Base-by-base conservation (phyloP, 768 basidiomycete species). In the Suillus clintonianus region DNA sequence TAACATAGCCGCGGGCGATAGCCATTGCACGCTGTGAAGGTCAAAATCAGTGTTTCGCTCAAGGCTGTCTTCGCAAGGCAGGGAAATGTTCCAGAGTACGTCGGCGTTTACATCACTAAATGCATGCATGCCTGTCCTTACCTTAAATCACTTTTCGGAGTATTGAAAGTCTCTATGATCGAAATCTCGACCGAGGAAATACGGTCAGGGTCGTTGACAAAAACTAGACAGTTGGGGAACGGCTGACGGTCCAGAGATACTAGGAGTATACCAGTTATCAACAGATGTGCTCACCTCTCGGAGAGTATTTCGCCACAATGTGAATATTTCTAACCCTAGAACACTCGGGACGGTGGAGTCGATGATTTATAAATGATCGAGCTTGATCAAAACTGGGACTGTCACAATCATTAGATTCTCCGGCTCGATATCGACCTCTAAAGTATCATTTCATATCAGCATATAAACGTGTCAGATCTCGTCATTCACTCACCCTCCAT, bases 101-200 rank as follows among this genome's bases (percentile, higher is more conserved):
- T 4, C 7, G 19, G 19, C 6, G 41, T 2, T 17, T 42, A 8
- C 17, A 19, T 19, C 41, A 19, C 42, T 8, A n/a, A 7, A 43
- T 19, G 19, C 1, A 14, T 22, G 22, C 4, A n/a, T n/a, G n/a
- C n/a, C n/a, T n/a, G n/a, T n/a, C 36, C 54, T 53, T 24, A 54
- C 30, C 47, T 57, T 17, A 54, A 27, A 65, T 59, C 45, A 3
- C 45, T 37, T 43, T 8, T 60, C 17, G 67, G 56, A 11, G 15
- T 22, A 10, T 7, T 4, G n/a, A 67, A 32, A 37, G 34, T 63
- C 30, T 62, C 13, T 2, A 24, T 55, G 14, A 14, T 58, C 17
- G 45, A 22, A 58, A 67, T 62, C 5, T 68, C 19, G 53, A 67
- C 57, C 5, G 19, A 1, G 24, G 64, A 64, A n/a, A 53, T 22